These are phyloP conservation scores for Adansonia grandidieri DNA, from an alignment of 441 rosid species.

Conservation along the genomic window DNA sequence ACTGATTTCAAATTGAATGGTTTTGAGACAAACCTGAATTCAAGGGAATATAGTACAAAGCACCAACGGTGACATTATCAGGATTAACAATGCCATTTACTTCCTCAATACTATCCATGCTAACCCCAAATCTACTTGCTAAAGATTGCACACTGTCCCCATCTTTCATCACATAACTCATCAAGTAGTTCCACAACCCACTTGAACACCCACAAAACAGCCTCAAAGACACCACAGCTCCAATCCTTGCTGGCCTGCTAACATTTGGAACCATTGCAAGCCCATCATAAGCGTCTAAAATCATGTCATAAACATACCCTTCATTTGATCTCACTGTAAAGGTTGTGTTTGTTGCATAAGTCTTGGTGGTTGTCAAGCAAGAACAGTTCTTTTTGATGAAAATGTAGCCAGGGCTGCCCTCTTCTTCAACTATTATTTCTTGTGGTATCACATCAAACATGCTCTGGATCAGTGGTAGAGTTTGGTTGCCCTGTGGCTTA, in stretches of 20 bases:
- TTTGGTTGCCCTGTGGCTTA: constrained; percentile 63
- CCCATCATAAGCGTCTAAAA: constrained; percentile 75
- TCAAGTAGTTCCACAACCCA: constrained; percentile 92
- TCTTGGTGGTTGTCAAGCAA: constrained; percentile 57
- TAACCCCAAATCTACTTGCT: constrained; percentile 89
- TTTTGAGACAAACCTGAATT: constrained; percentile 67
- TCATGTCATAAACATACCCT: constrained; percentile 66
- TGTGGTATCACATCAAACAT: constrained; percentile 86
- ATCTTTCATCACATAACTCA: constrained; percentile 83
- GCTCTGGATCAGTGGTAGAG: constrained; percentile 72
- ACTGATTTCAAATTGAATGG: not conserved
- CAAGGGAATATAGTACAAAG: constrained; percentile 76
- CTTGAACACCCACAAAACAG: constrained; percentile 94
- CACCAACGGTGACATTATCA: constrained; percentile 80
- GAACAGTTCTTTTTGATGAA: constrained; percentile 89
- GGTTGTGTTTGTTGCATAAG: constrained; percentile 76
- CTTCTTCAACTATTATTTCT: constrained; percentile 70
- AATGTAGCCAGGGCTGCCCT: constrained; percentile 51
- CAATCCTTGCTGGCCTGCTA: constrained; percentile 56
- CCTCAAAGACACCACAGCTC: constrained; percentile 80
- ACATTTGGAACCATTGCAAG: constrained; percentile 67
- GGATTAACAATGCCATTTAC: constrained; percentile 78
- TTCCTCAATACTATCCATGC: constrained; percentile 85
- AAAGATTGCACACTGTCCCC: constrained; percentile 84
- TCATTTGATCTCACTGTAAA: constrained; percentile 71